Conservation (phyloP, 2,329 filamentous ascomycete genomes). For the Penicillium nordicum region DNA sequence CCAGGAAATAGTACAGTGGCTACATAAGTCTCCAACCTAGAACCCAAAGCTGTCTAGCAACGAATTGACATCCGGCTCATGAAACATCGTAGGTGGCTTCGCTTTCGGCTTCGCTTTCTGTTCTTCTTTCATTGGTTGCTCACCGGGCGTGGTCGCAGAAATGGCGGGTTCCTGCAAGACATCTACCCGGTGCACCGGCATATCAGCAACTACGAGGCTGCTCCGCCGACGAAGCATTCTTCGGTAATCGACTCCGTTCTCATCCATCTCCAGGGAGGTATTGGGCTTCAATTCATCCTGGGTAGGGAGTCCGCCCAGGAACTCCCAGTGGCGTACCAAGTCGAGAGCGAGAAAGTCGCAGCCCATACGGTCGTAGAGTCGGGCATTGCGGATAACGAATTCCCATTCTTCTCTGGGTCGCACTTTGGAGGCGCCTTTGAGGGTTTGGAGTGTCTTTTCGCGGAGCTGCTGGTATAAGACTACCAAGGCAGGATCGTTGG, state of each 20-base stretch:
- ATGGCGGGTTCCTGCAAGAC: slow-evolving; percentile 38
- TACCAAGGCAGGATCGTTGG: slow-evolving; percentile 85
- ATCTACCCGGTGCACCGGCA: slow-evolving; percentile 43
- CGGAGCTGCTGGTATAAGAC: slow-evolving; percentile 84
- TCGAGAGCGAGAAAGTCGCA: slow-evolving; percentile 87
- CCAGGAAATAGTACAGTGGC: slow-evolving; percentile 5
- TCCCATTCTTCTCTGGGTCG: slow-evolving; percentile 78
- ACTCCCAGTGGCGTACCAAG: slow-evolving; percentile 59
- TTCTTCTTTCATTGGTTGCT: slow-evolving; percentile 32
- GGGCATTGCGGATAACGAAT: slow-evolving; percentile 81
- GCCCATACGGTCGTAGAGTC: slow-evolving; percentile 84
- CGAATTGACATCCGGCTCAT: slow-evolving; percentile 87
- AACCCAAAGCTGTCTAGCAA: slow-evolving; percentile 93
- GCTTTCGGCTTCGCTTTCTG: slow-evolving; percentile 45
- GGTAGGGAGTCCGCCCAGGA: slow-evolving; percentile 25
- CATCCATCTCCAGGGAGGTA: slow-evolving; percentile 23
- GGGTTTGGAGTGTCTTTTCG: slow-evolving; percentile 74
- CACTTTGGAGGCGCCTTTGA: slow-evolving; percentile 79
- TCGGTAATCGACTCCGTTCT: slow-evolving; percentile 55
- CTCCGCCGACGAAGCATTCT: slow-evolving; percentile 68
- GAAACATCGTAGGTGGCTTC: slow-evolving; percentile 68
- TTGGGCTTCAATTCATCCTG: slow-evolving; percentile 38
- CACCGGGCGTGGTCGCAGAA: slow-evolving; percentile 6
- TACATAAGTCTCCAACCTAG: slow-evolving; percentile 42
- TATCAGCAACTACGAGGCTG: slow-evolving; percentile 76